These are phyloP conservation scores for Zasmidium citrigriseum DNA, from an alignment of 2,329 filamentous ascomycete species.

Conservation along the genomic window DNA sequence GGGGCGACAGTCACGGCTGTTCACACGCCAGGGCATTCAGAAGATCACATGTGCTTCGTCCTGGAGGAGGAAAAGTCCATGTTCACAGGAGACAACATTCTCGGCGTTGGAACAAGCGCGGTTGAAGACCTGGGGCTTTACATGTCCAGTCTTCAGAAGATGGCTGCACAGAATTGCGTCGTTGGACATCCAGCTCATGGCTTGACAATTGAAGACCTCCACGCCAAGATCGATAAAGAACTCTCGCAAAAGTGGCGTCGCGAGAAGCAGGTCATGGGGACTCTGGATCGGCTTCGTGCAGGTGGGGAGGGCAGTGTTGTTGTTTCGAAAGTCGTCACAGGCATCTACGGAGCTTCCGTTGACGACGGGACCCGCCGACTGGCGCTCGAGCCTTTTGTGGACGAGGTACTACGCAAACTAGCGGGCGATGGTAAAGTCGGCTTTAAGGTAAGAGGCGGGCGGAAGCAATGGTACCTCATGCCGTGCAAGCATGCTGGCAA, in stretches of 20 bases:
- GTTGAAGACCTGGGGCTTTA: slow-evolving; percentile 43
- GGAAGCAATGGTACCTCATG: slow-evolving; percentile 32
- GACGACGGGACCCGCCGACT: slow-evolving; percentile 46
- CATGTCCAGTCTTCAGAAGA: slow-evolving; percentile 38
- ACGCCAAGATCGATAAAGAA: slow-evolving; percentile 41
- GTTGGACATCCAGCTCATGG: slow-evolving; percentile 52
- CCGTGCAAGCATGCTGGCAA: no score
- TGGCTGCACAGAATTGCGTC: slow-evolving; percentile 38
- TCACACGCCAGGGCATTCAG: slow-evolving; percentile 35
- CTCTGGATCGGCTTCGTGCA: slow-evolving; percentile 30
- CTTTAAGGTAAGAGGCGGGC: slow-evolving; percentile 27
- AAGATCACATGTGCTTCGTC: slow-evolving; percentile 39
- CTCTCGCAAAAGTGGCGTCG: slow-evolving; percentile 41
- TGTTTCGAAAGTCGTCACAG: slow-evolving; percentile 45
- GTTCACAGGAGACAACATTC: slow-evolving; percentile 42
- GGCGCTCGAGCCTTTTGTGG: slow-evolving; percentile 79
- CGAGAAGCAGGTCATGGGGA: slow-evolving; percentile 42
- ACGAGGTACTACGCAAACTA: slow-evolving; percentile 66
- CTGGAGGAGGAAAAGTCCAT: slow-evolving; percentile 40
- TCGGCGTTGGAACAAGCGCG: slow-evolving; percentile 42
- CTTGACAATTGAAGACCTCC: slow-evolving; percentile 39
- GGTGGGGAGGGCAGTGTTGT: slow-evolving; percentile 38
- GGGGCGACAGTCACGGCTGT: slow-evolving; percentile 44
- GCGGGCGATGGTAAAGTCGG: slow-evolving; percentile 33
- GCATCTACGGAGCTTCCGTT: slow-evolving; percentile 44